Base-by-base conservation (phyloP, 768 basidiomycete genomes). In the Gyrodon lividus region DNA sequence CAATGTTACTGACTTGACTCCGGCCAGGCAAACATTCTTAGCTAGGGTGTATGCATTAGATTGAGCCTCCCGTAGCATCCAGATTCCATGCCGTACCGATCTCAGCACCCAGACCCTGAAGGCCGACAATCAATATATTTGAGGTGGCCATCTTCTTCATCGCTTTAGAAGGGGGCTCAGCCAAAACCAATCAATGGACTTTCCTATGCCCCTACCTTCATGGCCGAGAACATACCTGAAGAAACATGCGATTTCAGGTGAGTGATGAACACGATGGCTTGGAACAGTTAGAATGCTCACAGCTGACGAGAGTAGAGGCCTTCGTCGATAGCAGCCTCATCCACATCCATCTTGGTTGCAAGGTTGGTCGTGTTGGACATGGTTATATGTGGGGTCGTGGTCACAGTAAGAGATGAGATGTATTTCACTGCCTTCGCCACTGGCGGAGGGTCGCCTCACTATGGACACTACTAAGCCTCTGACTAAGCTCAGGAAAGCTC, bases 71-170 rank as follows among this genome's bases (percentile, higher is more conserved):
- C 5, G 24, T 43, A 55, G 20, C 17, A 14, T 33, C 10, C 24
- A 38, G 33, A 34, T 47, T 41, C 31, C 23, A 23, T 23, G 20
- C 52, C 73, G 53, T 73, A 85, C 95, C 96, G 63, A 98, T 97
- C 72, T 99, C 97, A 51, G 91, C 91, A 40, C 97, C 96, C 51
- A 99, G 72, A 48, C 97, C 97, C 51, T 88, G 86, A 65, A 93
- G 72, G 9, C 97, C 97, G 41, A 97, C 86, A 56, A 99, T 84
- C 56, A 99, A 81, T 37, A 98, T 89, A 65, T 97, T 97, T 33
- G 95, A 98, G 14, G 82, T 77, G 6, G 97, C 96, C 97, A 99
- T 98, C 65, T 86, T 87, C 79, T 97, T 97, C 97, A 98, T 98
- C 40, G 96, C 96, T 98, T 59, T 7, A 10, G n/a, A 41, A 23